Evolutionary conservation across 129 eudicot species (phyloP), one percentile per base, ranked within the genome.

Genomic region (Mikania micrantha): DNA sequence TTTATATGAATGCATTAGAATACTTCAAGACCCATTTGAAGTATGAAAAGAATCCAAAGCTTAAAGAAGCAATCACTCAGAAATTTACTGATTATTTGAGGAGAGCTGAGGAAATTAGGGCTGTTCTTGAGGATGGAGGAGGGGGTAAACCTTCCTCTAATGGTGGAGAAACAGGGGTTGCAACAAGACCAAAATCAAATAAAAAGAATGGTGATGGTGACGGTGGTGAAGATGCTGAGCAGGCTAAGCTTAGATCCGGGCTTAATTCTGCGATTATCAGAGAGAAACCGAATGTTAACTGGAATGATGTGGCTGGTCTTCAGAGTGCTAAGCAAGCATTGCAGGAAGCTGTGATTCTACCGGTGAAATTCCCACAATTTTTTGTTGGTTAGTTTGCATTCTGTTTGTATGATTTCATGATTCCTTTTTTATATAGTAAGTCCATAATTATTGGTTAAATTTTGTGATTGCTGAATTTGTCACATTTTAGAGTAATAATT

Each of bases 81-180:
- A 86, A 86, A 19, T 86, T 86, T 64, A 86, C 93, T 0, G 93
- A 86, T 57, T 86, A 86, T 75, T 74, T 86, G 66, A 79, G 93
- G 58, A 74, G 93, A n/a, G 93, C 93, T 5, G 93, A 86, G 82
- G 93, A 86, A 77, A 86, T 86, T 58, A 67, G 88, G 80, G 86
- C 75, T 11, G 88, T 86, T 42, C 74, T 83, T 4, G 93, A 86
- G 52, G 88, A 75, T 35, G 86, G 86, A 9, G 92, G 85, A 4
- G 75, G 79, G 52, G 36, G 29, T 53, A 78, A 48, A n/a, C 84
- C 82, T 1, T 75, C 88, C 0, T 48, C 82, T 0, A 22, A 65
- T 0, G 81, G 81, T 5, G 84, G 84, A 10, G 93, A 83, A 44
- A 86, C 88, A 4, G 93, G 86, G 9, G 86, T 86, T 44, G 85